Evolutionary conservation across 306 rosid genomes (phyloP), one percentile per base, ranked within the genome.

Genomic region (Herpetospermum pedunculosum): DNA sequence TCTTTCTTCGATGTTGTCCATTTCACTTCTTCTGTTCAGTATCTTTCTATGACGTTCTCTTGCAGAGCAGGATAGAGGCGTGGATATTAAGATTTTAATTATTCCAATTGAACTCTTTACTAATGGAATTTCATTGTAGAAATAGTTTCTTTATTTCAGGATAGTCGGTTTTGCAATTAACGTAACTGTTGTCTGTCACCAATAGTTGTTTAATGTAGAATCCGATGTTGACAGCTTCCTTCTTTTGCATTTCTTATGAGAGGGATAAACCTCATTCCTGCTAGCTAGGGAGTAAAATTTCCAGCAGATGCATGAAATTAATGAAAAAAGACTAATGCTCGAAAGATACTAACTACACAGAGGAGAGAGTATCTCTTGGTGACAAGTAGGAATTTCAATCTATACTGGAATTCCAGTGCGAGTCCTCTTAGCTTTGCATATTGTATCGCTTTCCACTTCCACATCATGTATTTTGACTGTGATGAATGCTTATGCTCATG

Each of bases 401-500:
- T 15, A 34, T 18, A 7, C 69, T 18, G 37, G 69, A 30, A 32
- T 62, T 34, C 46, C 7, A n/a, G n/a, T n/a, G n/a, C n/a, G n/a
- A n/a, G n/a, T n/a, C n/a, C 29, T 71, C 46, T 21, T 11, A 32
- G 25, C 46, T 54, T 72, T 72, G 26, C 55, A 29, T 50, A 50
- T 54, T 8, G 13, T 35, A 54, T 16, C 18, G 0, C 54, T n/a
- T n/a, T n/a, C n/a, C n/a, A n/a, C n/a, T n/a, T 74, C 21, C 26
- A 16, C 34, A 15, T 25, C 2, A 29, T 48, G 25, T 2, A 37
- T 18, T 41, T 40, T n/a, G 10, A 2, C 41, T 44, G 76, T 80
- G 62, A 76, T 75, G 76, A 55, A 77, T 77, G 21, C 67, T 79
- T 26, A 46, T 70, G 41, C 32, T 46, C 5, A 32, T 1, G 54